phyloP scores from a whole-genome alignment of 352 stramenopile genomes.

The Phytophthora pisi region DNA sequence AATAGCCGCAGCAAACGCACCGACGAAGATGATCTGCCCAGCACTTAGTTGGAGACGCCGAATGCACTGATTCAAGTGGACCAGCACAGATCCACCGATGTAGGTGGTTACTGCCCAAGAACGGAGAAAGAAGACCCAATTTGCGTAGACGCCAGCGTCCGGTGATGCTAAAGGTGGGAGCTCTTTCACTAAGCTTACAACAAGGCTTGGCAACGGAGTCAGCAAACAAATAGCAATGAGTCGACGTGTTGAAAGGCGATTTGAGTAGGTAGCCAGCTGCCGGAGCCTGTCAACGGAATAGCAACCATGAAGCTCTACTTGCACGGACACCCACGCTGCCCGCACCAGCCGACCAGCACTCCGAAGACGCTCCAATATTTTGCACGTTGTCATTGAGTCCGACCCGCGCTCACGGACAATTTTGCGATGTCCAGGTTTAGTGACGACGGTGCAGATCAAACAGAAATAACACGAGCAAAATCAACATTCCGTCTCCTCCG shows the following conservation, averaged over 20 bases:
- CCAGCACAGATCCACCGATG: constrained; percentile 11
- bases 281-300: constrained; percentile 30
- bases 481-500: not conserved
- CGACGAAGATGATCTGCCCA: constrained; percentile 5
- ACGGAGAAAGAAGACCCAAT: constrained; percentile 12
- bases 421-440: not conserved
- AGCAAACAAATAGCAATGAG: constrained; percentile 13
- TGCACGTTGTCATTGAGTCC: not conserved
- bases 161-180: constrained; percentile 3
- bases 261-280: constrained; percentile 8
- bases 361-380: not conserved
- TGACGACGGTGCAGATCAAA: not conserved
- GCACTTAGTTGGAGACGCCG: constrained; percentile 7
- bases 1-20: constrained; percentile 1
- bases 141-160: constrained; percentile 12
- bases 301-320: constrained; percentile 34
- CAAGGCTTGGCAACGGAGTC: constrained; percentile 17
- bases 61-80: constrained; percentile 9
- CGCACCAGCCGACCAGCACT: not conserved
- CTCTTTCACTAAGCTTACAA: constrained; percentile 20
- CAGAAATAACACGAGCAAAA: not conserved
- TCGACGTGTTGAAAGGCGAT: not conserved
- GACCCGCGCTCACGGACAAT: not conserved
- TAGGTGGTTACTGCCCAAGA: constrained; percentile 10
- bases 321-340: constrained; percentile 6